A percentile compares a stretch with the other conserved stretches of the same genome.
phyloP scores from a whole-genome alignment of 1,284 basidiomycete genomes.

The Moesziomyces aphidis region DNA sequence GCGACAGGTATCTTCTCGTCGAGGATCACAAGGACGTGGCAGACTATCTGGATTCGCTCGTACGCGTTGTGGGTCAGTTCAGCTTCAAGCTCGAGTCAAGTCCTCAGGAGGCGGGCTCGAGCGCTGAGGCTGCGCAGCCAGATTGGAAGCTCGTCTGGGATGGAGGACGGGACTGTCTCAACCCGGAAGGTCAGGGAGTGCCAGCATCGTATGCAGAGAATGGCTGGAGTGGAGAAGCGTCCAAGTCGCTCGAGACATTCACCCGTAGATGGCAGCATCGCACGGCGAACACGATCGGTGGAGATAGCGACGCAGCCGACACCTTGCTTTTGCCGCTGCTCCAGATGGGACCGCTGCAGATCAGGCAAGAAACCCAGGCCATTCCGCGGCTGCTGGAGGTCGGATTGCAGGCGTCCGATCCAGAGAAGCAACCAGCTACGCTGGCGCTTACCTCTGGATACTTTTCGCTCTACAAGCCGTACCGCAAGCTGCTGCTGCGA shows the following conservation, averaged over 20 bases:
- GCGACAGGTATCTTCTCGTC: constrained; percentile 92
- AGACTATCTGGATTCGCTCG: constrained; percentile 84
- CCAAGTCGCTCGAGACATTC: constrained; percentile 35
- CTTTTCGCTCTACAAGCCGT: constrained; percentile 87
- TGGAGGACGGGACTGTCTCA: constrained; percentile 34
- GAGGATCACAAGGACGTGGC: constrained; percentile 75
- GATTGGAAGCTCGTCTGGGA: constrained; percentile 58
- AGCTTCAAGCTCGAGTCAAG: constrained; percentile 73
- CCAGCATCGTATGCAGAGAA: constrained; percentile 17
- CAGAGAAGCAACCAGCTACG: constrained; percentile 5
- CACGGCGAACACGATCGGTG: neutral
- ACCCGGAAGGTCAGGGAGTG: neutral
- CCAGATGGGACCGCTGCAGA: constrained; percentile 68
- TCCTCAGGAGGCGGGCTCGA: neutral
- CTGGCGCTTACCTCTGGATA: constrained; percentile 83
- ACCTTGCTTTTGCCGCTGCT: constrained; percentile 67
- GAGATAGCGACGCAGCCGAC: constrained; percentile 15
- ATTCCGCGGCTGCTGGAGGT: constrained; percentile 49
- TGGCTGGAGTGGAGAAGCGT: constrained; percentile 38
- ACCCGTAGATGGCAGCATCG: constrained; percentile 44
- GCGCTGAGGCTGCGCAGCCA: constrained; percentile 1
- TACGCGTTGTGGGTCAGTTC: constrained; percentile 78
- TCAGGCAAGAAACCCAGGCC: constrained; percentile 67
- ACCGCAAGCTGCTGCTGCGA: constrained; percentile 69
- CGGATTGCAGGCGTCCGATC: constrained; percentile 1